These are phyloP conservation scores for Cercospora zeina DNA, from an alignment of 2,329 filamentous ascomycete species.

Conservation along the genomic window DNA sequence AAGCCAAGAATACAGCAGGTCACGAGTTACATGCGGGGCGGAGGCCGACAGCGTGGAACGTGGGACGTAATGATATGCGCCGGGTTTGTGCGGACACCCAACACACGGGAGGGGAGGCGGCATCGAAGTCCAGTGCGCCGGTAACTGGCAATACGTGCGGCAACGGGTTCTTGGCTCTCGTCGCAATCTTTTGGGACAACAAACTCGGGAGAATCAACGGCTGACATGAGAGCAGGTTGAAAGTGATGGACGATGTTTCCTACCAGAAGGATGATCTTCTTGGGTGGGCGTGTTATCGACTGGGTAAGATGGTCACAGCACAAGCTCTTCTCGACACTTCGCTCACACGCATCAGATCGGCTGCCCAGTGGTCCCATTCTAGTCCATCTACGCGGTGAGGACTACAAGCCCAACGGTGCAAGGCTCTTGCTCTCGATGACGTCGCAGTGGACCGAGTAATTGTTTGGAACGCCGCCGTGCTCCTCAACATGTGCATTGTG, in stretches of 20 bases:
- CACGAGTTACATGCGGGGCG: background rate
- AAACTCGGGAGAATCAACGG: background rate
- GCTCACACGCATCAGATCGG: constrained; percentile 55
- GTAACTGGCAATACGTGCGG: background rate
- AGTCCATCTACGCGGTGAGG: constrained; percentile 70
- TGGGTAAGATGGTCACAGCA: constrained; percentile 43
- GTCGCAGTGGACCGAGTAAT: constrained; percentile 2
- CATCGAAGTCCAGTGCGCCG: background rate
- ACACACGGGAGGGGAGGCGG: background rate
- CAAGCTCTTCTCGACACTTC: background rate
- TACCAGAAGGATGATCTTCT: constrained; percentile 70
- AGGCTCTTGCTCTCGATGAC: constrained; percentile 61
- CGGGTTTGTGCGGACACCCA: background rate
- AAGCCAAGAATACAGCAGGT: background rate
- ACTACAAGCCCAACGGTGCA: constrained; percentile 66
- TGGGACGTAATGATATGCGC: background rate
- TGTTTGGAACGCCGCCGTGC: background rate
- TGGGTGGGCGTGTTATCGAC: constrained; percentile 83
- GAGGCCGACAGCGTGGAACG: background rate
- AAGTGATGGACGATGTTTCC: constrained; percentile 80
- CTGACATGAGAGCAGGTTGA: constrained; percentile 58
- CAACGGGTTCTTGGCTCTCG: background rate
- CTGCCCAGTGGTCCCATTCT: constrained; percentile 74
- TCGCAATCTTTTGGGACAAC: background rate
- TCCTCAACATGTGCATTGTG: constrained; percentile 10